These are phyloP conservation scores for Cryptococcus jaspeensis DNA, from an alignment of 1,284 basidiomycete genomes.

Conservation along the genomic window DNA sequence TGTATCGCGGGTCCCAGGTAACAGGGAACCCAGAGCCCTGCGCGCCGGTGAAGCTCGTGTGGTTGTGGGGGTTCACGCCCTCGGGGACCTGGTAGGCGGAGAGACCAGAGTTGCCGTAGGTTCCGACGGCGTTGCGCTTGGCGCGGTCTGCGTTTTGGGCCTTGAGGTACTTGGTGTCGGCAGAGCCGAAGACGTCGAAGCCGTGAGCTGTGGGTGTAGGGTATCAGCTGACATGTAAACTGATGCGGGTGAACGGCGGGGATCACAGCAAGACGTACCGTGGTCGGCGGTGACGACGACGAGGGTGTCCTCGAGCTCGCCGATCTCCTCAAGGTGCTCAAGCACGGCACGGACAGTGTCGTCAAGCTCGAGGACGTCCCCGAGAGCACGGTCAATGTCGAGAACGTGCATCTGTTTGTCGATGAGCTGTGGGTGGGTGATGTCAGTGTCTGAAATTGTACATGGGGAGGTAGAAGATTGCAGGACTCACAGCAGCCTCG, in stretches of 20 bases:
- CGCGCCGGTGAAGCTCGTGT: constrained; percentile 34
- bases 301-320: constrained; percentile 51
- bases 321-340: constrained; percentile 50
- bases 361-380: constrained; percentile 54
- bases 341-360: constrained; percentile 51
- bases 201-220: no score
- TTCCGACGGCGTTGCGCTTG: constrained; percentile 51
- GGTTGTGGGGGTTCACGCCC: constrained; percentile 36
- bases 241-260: no score
- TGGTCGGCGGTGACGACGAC: constrained; percentile 53
- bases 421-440: constrained; percentile 23
- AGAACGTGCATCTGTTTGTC: constrained; percentile 53
- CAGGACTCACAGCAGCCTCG: constrained; percentile 46
- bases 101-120: constrained; percentile 46
- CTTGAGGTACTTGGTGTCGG: constrained; percentile 49
- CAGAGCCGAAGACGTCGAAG: constrained; percentile 47
- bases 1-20: constrained; percentile 51
- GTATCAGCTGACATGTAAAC: no score
- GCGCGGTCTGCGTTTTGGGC: constrained; percentile 40
- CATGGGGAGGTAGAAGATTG: neutral
- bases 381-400: constrained; percentile 52
- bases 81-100: constrained; percentile 43
- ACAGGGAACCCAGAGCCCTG: constrained; percentile 50
- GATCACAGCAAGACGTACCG: constrained; percentile 36
- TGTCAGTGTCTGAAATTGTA: neutral